Evolutionary conservation across 2,329 filamentous ascomycete genomes (phyloP).

Genomic region (Rutstroemia sp.): DNA sequence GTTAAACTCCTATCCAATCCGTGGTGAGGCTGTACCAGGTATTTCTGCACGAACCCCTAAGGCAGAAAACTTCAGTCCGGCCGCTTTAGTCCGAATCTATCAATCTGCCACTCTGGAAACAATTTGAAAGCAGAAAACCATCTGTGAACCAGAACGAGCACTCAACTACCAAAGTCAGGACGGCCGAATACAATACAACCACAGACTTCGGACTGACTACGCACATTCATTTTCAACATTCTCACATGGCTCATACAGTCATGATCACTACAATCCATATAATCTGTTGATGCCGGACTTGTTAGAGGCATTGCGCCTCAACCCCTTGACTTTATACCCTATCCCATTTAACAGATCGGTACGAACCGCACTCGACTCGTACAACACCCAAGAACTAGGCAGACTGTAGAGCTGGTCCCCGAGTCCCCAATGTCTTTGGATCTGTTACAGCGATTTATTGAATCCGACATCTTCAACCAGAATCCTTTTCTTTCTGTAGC

Average conservation of each 20-base stretch:
- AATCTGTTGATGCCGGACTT: slow-evolving; percentile 28
- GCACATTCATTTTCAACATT: background rate
- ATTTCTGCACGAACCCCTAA: background rate
- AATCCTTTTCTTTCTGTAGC: slow-evolving; percentile 83
- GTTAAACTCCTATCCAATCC: background rate
- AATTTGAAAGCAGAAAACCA: background rate
- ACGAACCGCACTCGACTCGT: background rate
- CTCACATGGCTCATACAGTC: slow-evolving; percentile 18
- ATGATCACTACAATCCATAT: slow-evolving; percentile 15
- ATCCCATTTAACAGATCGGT: background rate
- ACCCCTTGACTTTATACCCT: slow-evolving; percentile 11
- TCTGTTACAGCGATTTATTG: slow-evolving; percentile 82
- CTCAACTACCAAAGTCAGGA: no score
- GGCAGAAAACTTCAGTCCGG: background rate
- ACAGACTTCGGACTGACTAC: no score
- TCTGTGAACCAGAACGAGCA: background rate
- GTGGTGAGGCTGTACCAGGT: no score
- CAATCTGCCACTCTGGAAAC: background rate
- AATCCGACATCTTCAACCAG: slow-evolving; percentile 90
- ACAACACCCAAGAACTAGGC: slow-evolving; percentile 2
- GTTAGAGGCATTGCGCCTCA: slow-evolving; percentile 30
- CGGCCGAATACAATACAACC: no score
- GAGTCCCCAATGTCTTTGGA: slow-evolving; percentile 62
- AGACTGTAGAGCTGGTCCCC: slow-evolving; percentile 6
- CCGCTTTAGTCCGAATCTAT: background rate